phyloP scores from a whole-genome alignment of 768 basidiomycete species.

The Boletus tomentosulus region DNA sequence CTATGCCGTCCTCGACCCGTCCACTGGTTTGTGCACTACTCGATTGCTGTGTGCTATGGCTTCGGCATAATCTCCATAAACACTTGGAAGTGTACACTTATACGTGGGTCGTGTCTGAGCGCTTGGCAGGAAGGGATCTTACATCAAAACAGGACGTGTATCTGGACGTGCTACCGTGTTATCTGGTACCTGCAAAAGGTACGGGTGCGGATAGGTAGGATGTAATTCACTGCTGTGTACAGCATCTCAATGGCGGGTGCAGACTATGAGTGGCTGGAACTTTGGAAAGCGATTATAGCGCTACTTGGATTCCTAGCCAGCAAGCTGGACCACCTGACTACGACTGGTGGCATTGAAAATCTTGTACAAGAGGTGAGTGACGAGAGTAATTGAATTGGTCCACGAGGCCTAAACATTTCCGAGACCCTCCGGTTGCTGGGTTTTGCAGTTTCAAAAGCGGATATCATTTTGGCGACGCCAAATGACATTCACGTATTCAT shows the following conservation, averaged over 20 bases:
- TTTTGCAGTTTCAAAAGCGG: slow-evolving; percentile 47
- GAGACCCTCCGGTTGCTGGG: slow-evolving; percentile 55
- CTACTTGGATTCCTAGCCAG: slow-evolving; percentile 52
- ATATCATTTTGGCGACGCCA: slow-evolving; percentile 51
- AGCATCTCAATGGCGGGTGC: neutral
- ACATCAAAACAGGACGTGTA: slow-evolving; percentile 42
- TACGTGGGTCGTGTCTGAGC: slow-evolving; percentile 36
- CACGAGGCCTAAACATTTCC: slow-evolving; percentile 1
- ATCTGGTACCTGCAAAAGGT: slow-evolving; percentile 56
- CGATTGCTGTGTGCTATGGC: slow-evolving; percentile 68
- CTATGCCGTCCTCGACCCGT: slow-evolving; percentile 35
- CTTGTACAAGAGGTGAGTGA: slow-evolving; percentile 50
- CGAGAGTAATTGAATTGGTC: neutral
- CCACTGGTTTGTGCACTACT: slow-evolving; percentile 54
- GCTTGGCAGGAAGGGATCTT: neutral
- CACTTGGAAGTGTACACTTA: slow-evolving; percentile 55
- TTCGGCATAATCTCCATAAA: slow-evolving; percentile 67
- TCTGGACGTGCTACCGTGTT: slow-evolving; percentile 50
- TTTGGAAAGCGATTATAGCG: slow-evolving; percentile 56
- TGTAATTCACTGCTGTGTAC: neutral
- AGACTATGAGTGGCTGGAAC: slow-evolving; percentile 66
- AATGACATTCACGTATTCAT: slow-evolving; percentile 55
- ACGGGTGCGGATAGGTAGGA: slow-evolving; percentile 51
- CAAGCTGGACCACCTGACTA: slow-evolving; percentile 50
- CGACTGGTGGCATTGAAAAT: slow-evolving; percentile 49